Base-by-base conservation (phyloP, 169 alveolate genomes). In the Cryptosporidium viatorum region DNA sequence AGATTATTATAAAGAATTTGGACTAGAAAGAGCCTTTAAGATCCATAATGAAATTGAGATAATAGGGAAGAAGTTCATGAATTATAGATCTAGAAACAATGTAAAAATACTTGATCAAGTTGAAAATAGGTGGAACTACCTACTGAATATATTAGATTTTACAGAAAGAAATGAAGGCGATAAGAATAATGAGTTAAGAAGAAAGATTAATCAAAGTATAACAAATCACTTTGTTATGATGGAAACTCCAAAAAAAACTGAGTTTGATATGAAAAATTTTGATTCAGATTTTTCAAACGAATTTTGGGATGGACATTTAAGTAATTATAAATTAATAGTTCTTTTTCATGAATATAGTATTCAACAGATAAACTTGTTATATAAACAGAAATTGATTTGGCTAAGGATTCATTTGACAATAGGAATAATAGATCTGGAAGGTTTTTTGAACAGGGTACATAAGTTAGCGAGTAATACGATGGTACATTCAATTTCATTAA, bases 351-450 rank as follows among this genome's bases (percentile, higher is more conserved):
- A 80, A 12, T 80, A 80, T 39, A 45, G 29, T 9, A n/a, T 43
- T 18, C 43, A 43, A n/a, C 89, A 80, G 67, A n/a, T 80, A 33
- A 67, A 43, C 37, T 18, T 43, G 23, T 59, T 80, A 18, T 80
- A 80, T 23, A 80, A 65, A n/a, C 45, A 33, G 37, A 80, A 65
- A 16, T 43, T 80, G 39, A 37, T 80, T 16, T 60, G 67, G 74
- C 9, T 59, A 26, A 80, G 67, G 14, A 41, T 80, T 23, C 21
- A 33, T 26, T 80, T 80, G 16, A 43, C 51, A 26, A 2, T 62
- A 8, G 45, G 48, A 48, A 31, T 39, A 41, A 41, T 43, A 18
- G 37, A 59, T 10, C 18, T 48, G 18, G 75, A 65, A 6, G 80
- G 59, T 1, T 45, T 23, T 9, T 12, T 58, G 51, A 26, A 29